A percentile compares a stretch with the other conserved stretches of the same genome.
These are phyloP conservation scores for Backusella psychrophila DNA, from an alignment of 192 early-diverging fungal genomes.

Conservation along the genomic window DNA sequence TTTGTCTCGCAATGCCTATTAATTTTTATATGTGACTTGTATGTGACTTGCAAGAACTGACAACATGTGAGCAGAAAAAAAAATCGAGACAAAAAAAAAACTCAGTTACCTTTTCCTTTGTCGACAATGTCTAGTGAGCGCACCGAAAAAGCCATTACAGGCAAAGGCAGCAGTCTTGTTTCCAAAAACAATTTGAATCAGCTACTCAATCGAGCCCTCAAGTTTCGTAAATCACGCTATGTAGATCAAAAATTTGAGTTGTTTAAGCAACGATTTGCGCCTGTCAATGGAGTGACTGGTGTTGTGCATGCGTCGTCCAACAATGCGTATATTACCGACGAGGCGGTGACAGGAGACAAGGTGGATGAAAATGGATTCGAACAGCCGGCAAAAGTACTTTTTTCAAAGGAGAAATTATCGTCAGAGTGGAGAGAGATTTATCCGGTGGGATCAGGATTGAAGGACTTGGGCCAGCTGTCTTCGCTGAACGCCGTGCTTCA, in stretches of 20 bases:
- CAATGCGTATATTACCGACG: not conserved
- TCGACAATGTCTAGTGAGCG: not conserved
- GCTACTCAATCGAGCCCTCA: conserved; percentile 24
- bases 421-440: conserved; percentile 57
- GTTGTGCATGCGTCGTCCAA: not conserved
- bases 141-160: not conserved
- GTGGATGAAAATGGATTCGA: conserved; percentile 66
- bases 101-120: not conserved
- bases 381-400: conserved; percentile 53
- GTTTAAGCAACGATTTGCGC: conserved; percentile 31
- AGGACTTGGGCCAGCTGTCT: conserved; percentile 74
- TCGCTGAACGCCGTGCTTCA: conserved; percentile 77
- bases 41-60: not conserved
- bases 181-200: conserved; percentile 25
- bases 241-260: conserved; percentile 29
- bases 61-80: too few relatives aligned
- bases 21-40: not conserved
- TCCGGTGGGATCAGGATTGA: conserved; percentile 65
- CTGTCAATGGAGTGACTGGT: conserved; percentile 17
- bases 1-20: too few relatives aligned
- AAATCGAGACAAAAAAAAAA: not conserved
- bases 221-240: conserved; percentile 28
- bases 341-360: conserved; percentile 5
- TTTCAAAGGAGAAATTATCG: conserved; percentile 56
- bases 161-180: not conserved